Conservation (phyloP, 768 basidiomycete species). For the Rhodotorula babjevae region DNA sequence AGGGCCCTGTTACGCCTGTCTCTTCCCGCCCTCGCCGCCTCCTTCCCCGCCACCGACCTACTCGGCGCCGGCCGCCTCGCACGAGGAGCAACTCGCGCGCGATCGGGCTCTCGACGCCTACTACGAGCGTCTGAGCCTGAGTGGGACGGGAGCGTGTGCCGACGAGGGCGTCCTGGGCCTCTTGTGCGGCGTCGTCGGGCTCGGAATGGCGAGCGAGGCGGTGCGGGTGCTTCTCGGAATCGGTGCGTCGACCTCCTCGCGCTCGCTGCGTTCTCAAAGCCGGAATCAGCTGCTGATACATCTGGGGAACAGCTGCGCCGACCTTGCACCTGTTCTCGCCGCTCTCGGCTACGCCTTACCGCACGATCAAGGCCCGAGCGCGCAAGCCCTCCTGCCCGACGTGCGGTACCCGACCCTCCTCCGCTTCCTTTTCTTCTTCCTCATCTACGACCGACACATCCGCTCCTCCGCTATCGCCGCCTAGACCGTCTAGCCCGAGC, state of each 20-base stretch:
- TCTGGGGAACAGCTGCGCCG: slow-evolving; percentile 63
- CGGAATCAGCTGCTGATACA: too few relatives aligned
- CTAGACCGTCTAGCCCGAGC: not conserved
- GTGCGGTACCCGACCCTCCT: slow-evolving; percentile 55
- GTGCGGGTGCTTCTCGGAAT: slow-evolving; percentile 19
- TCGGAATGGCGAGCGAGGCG: slow-evolving; percentile 32
- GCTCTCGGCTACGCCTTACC: slow-evolving; percentile 60
- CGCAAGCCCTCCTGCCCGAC: slow-evolving; percentile 67
- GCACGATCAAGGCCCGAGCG: slow-evolving; percentile 72
- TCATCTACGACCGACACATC: too few relatives aligned
- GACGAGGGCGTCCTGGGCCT: slow-evolving; percentile 49
- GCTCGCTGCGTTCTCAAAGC: too few relatives aligned
- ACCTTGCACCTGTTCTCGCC: slow-evolving; percentile 71
- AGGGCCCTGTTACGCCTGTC: slow-evolving; percentile 84
- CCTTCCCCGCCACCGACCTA: slow-evolving; percentile 47
- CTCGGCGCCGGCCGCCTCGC: not conserved
- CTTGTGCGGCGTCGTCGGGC: slow-evolving; percentile 70
- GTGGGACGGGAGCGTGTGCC: slow-evolving; percentile 34
- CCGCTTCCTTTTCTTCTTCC: too few relatives aligned
- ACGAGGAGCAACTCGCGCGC: slow-evolving; percentile 41
- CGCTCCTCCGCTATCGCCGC: not conserved
- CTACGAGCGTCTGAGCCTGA: slow-evolving; percentile 24
- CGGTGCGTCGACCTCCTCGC: slow-evolving; percentile 41
- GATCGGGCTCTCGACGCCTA: slow-evolving; percentile 13
- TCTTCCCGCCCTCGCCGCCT: slow-evolving; percentile 77